Conservation (phyloP, 768 basidiomycete genomes). For the Pholiota conissans region DNA sequence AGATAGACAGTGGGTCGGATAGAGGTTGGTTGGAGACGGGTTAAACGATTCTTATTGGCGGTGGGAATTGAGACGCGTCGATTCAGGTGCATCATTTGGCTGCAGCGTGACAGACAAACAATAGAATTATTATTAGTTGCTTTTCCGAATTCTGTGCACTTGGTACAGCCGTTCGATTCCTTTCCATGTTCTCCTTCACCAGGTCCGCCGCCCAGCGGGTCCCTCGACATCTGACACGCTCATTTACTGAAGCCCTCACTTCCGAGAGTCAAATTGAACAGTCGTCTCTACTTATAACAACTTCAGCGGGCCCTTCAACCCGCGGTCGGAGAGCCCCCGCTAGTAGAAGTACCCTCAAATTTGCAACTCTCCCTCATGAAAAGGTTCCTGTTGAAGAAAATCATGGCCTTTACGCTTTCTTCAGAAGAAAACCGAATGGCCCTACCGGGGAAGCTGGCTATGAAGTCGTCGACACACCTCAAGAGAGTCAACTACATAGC, state of each 20-base stretch:
- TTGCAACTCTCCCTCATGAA: conserved; percentile 10
- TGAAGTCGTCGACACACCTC: conserved; percentile 44
- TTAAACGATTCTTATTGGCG: no score
- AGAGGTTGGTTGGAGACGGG: background rate
- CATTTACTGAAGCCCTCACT: conserved; percentile 24
- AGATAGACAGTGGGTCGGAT: background rate
- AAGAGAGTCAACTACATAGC: conserved; percentile 25
- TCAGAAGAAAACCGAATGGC: conserved; percentile 54
- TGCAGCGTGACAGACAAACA: conserved; percentile 10
- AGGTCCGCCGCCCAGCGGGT: conserved; percentile 15
- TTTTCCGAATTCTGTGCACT: background rate
- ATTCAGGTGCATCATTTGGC: conserved; percentile 14
- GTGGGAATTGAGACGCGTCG: background rate
- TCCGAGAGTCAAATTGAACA: conserved; percentile 6
- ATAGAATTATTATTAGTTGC: background rate
- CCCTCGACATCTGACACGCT: conserved; percentile 19
- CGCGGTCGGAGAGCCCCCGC: conserved; percentile 3
- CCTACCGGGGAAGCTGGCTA: conserved; percentile 48
- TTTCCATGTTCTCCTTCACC: conserved; percentile 18
- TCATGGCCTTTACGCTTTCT: conserved; percentile 80
- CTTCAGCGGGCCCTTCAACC: conserved; percentile 1
- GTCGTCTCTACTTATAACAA: background rate
- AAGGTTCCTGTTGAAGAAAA: conserved; percentile 45
- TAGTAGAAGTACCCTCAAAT: background rate
- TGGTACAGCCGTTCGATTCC: background rate